Percentiles rank a stretch among this genome's conserved stretches.
phyloP scores from a whole-genome alignment of 2,329 filamentous ascomycete genomes.

The Trichoderma semiorbis region DNA sequence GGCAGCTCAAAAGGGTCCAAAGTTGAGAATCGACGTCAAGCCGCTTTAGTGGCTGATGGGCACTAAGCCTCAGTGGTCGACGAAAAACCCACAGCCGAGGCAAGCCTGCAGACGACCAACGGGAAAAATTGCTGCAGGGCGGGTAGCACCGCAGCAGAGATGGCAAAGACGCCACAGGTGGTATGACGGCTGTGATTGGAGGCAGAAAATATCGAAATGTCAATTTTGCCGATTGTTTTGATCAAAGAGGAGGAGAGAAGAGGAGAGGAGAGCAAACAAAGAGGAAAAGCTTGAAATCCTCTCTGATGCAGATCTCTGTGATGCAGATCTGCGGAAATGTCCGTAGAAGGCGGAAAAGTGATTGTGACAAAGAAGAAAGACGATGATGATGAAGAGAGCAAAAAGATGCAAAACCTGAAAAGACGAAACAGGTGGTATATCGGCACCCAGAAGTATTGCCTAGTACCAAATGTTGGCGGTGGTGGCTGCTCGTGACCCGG shows the following conservation, averaged over 20 bases:
- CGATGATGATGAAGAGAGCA: neutral
- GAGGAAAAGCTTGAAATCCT: neutral
- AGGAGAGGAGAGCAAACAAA: neutral
- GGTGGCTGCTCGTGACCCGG: neutral
- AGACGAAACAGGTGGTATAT: neutral
- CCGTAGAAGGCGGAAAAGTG: neutral
- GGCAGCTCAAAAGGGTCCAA: constrained; percentile 4
- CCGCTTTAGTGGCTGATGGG: constrained; percentile 12
- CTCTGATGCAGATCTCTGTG: neutral
- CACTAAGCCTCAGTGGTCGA: constrained; percentile 11
- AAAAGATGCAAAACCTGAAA: neutral
- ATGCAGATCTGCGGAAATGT: neutral
- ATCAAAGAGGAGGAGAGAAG: neutral
- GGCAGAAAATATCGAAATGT: neutral
- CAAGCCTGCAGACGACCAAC: constrained; percentile 2
- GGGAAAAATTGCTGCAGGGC: constrained; percentile 3
- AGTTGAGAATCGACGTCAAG: constrained; percentile 11
- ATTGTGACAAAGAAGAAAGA: neutral
- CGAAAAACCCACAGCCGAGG: constrained; percentile 8
- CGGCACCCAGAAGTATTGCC: constrained; percentile 7
- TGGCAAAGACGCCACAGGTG: neutral
- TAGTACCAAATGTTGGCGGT: neutral
- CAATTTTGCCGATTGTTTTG: neutral
- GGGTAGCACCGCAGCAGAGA: constrained; percentile 2
- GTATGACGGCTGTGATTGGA: neutral